Evolutionary conservation across 257 asterid genomes (phyloP).

Genomic region (Mitragyna speciosa): DNA sequence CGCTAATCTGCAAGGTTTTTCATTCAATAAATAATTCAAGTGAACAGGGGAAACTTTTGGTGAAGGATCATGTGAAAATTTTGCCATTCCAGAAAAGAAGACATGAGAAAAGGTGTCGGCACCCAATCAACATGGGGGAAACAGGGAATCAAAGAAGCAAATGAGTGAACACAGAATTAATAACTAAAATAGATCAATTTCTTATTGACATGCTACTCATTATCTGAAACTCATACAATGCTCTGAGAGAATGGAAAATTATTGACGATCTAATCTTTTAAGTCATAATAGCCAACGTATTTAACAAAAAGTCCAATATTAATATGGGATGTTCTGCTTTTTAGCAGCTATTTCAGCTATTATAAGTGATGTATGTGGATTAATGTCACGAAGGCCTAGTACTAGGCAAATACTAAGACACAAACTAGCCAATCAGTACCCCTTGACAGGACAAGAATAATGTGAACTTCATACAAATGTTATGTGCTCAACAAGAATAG

Average conservation of each 20-base stretch:
- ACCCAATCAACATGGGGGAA: neutral
- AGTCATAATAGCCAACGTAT: no score
- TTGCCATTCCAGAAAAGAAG: neutral
- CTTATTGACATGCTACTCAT: neutral
- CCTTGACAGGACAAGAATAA: neutral
- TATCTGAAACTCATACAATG: neutral
- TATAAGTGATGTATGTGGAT: neutral
- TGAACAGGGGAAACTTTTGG: no score
- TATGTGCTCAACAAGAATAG: neutral
- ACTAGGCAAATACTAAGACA: neutral
- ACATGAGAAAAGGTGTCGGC: neutral
- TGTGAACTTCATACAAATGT: neutral
- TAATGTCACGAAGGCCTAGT: neutral
- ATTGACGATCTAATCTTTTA: neutral
- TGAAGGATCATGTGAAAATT: neutral
- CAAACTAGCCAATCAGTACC: neutral
- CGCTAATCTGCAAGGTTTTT: constrained; percentile 53
- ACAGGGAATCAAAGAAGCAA: no score
- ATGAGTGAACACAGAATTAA: neutral
- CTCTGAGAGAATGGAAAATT: neutral
- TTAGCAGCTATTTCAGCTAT: neutral
- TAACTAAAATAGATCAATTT: neutral
- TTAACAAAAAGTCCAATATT: neutral
- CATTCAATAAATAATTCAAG: neutral
- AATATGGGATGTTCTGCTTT: neutral